A percentile compares a stretch with the other conserved stretches of the same genome.
These are phyloP conservation scores for Sporothrix dimorphospora DNA, from an alignment of 2,329 filamentous ascomycete genomes.

Conservation along the genomic window DNA sequence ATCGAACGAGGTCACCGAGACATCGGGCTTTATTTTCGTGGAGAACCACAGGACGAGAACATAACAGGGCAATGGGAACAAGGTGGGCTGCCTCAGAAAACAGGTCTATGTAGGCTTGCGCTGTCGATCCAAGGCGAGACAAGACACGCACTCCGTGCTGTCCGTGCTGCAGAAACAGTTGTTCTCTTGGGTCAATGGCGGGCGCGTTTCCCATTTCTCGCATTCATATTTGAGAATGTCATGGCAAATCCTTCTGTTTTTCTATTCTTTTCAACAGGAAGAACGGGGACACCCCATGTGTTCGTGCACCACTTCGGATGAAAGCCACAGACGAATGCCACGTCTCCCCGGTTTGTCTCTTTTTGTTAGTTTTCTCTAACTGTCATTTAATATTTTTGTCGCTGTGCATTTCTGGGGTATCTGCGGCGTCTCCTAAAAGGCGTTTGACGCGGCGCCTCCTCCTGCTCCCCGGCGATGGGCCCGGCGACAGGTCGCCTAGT, in stretches of 20 bases:
- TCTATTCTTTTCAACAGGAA: too few species aligned
- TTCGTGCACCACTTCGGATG: slow-evolving; percentile 9
- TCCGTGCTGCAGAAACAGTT: neutral
- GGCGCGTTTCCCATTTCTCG: too few species aligned
- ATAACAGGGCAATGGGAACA: neutral
- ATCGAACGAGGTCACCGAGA: neutral
- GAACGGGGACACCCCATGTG: neutral
- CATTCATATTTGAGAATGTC: too few species aligned
- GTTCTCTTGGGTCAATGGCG: neutral
- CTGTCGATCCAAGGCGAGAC: neutral
- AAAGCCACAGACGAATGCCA: neutral
- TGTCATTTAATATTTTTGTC: slow-evolving; percentile 8
- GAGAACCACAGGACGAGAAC: neutral
- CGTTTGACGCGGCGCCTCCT: neutral
- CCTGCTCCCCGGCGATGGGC: neutral
- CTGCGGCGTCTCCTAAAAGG: neutral
- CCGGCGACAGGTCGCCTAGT: neutral
- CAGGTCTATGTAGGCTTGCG: neutral
- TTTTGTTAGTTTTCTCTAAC: neutral
- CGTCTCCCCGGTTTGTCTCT: neutral
- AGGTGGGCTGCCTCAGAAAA: neutral
- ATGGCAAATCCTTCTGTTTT: too few species aligned
- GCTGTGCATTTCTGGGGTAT: neutral
- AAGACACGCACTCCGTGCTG: neutral
- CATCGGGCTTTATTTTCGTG: neutral